Evolutionary conservation across 2,329 filamentous ascomycete species (phyloP).

Genomic region (Aspergillus japonicus): DNA sequence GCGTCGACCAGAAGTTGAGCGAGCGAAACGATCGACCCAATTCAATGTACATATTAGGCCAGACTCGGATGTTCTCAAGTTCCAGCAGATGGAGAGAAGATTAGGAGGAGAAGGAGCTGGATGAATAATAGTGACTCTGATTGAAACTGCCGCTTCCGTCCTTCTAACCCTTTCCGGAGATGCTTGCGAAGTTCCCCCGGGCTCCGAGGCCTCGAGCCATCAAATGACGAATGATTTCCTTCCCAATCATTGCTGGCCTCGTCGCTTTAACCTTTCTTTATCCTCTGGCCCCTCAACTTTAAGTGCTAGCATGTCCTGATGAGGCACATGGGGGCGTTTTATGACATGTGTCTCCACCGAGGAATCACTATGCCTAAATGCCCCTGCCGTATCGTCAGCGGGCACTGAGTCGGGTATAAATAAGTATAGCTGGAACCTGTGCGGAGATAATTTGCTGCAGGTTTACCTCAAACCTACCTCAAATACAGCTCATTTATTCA

Average conservation of each 20-base stretch:
- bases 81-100: not conserved
- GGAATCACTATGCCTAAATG: not conserved
- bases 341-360: not conserved
- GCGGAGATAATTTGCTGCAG: too few species aligned
- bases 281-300: not conserved
- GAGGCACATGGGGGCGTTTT: not conserved
- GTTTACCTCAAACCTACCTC: too few species aligned
- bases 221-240: not conserved
- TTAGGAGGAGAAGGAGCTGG: not conserved
- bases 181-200: conserved; percentile 11
- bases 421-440: too few species aligned
- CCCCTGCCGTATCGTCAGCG: not conserved
- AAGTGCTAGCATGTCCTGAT: not conserved
- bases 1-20: not conserved
- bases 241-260: conserved; percentile 1
- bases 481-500: too few species aligned
- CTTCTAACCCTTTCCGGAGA: conserved; percentile 10
- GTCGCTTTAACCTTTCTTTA: not conserved
- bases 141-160: not conserved
- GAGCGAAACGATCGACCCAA: not conserved
- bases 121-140: not conserved
- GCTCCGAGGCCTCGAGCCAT: not conserved
- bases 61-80: too few species aligned
- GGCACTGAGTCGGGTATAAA: not conserved
- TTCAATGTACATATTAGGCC: not conserved